Evolutionary conservation across 805 yeast species (phyloP).

Genomic region (Scheffersomyces amazonensis): DNA sequence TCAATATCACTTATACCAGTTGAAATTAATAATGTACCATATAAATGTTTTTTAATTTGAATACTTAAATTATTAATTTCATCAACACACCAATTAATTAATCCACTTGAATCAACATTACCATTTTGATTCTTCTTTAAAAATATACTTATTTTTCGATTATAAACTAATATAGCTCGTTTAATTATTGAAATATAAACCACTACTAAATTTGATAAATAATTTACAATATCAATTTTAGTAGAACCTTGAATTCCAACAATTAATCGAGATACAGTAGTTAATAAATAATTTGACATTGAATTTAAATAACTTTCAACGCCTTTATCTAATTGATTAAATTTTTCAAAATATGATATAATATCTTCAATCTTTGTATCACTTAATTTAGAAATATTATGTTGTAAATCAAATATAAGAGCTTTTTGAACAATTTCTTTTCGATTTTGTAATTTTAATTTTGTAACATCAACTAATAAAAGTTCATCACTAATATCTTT

Average conservation of each 20-base stretch:
- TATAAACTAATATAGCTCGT: conserved; percentile 55
- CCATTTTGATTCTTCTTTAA: conserved; percentile 25
- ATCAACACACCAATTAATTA: conserved; percentile 75
- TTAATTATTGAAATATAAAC: conserved; percentile 44
- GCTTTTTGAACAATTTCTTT: conserved; percentile 35
- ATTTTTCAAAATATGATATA: conserved; percentile 33
- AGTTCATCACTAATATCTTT: conserved; percentile 14
- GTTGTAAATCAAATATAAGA: conserved; percentile 34
- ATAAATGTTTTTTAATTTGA: conserved; percentile 63
- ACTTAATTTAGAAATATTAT: conserved; percentile 28
- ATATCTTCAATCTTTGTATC: conserved; percentile 29
- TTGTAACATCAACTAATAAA: conserved; percentile 38
- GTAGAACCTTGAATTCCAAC: conserved; percentile 42
- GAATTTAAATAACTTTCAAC: conserved; percentile 32
- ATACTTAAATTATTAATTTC: conserved; percentile 60
- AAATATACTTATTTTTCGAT: conserved; percentile 45
- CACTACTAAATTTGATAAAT: conserved; percentile 36
- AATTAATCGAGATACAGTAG: conserved; percentile 31
- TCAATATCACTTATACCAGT: conserved; percentile 25
- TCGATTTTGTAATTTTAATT: conserved; percentile 36
- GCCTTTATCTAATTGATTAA: conserved; percentile 35
- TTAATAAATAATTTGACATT: conserved; percentile 26
- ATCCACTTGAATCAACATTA: conserved; percentile 46
- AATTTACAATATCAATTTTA: conserved; percentile 39
- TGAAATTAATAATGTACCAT: conserved; percentile 49